A percentile compares a stretch with the other conserved stretches of the same genome.
Evolutionary conservation across 2,329 filamentous ascomycete species (phyloP).

Genomic region (Colletotrichum simmondsii): DNA sequence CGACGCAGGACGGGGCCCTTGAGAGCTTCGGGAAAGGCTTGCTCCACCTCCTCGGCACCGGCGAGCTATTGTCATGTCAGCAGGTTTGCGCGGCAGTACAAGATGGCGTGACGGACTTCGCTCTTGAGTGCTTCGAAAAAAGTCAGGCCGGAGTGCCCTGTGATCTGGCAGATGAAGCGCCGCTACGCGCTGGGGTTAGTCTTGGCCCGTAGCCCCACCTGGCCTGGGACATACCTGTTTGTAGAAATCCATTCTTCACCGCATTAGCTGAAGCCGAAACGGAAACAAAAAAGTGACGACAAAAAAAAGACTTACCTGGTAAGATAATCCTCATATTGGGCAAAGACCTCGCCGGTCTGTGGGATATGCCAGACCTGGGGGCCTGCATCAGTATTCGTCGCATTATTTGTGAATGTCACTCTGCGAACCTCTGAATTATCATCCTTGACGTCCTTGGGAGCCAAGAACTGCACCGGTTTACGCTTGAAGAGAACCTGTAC

Average conservation of each 20-base stretch:
- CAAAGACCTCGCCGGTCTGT: slow-evolving; percentile 90
- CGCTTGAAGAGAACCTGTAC: slow-evolving; percentile 92
- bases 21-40: slow-evolving; percentile 88
- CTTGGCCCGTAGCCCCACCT: slow-evolving; percentile 30
- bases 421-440: slow-evolving; percentile 82
- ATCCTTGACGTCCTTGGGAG: slow-evolving; percentile 78
- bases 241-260: slow-evolving; percentile 86
- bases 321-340: slow-evolving; percentile 88
- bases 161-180: slow-evolving; percentile 95
- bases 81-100: slow-evolving; percentile 12
- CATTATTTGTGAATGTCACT: slow-evolving; percentile 25
- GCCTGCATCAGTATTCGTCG: slow-evolving; percentile 31
- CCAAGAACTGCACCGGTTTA: slow-evolving; percentile 88
- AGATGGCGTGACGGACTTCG: slow-evolving; percentile 71
- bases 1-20: slow-evolving; percentile 91
- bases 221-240: slow-evolving; percentile 73
- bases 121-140: slow-evolving; percentile 94
- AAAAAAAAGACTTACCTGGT: slow-evolving; percentile 69
- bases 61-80: slow-evolving; percentile 63
- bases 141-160: slow-evolving; percentile 87
- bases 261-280: slow-evolving; percentile 42
- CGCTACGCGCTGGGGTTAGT: slow-evolving; percentile 60
- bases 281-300: background rate
- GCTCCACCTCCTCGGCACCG: slow-evolving; percentile 89
- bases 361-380: slow-evolving; percentile 89